These are phyloP conservation scores for Pseudogymnoascus sp. DNA, from an alignment of 2,329 filamentous ascomycete species.

Conservation along the genomic window DNA sequence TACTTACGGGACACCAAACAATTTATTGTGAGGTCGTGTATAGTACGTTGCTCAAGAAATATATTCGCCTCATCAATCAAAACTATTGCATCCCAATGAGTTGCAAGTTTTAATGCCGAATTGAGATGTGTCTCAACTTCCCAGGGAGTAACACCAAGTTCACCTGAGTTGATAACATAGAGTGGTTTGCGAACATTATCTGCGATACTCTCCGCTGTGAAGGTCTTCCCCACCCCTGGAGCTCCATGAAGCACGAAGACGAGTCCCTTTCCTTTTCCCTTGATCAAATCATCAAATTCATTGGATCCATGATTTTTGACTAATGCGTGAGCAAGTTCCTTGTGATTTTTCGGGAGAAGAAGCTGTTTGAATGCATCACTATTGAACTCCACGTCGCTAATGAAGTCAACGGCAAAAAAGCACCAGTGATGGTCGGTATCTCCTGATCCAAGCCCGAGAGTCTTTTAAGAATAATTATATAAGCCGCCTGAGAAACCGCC, in stretches of 20 bases:
- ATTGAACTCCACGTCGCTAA: conserved; percentile 18
- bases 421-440: conserved; percentile 11
- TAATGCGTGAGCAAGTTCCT: conserved; percentile 21
- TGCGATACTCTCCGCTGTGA: conserved; percentile 29
- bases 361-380: conserved; percentile 20
- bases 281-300: background rate
- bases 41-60: conserved; percentile 27
- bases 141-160: conserved; percentile 19
- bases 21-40: conserved; percentile 24
- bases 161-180: conserved; percentile 25
- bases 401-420: conserved; percentile 11
- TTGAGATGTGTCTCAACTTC: conserved; percentile 6
- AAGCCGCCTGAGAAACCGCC: background rate
- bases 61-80: conserved; percentile 32
- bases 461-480: background rate
- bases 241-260: background rate
- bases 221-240: background rate
- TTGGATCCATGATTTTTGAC: background rate
- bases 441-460: conserved; percentile 6
- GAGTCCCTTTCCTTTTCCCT: background rate
- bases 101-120: conserved; percentile 17
- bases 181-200: conserved; percentile 26
- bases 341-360: conserved; percentile 21
- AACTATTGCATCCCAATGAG: conserved; percentile 24
- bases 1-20: conserved; percentile 21